Evolutionary conservation across 441 rosid genomes (phyloP).

Genomic region (Arabidopsis hybrid): DNA sequence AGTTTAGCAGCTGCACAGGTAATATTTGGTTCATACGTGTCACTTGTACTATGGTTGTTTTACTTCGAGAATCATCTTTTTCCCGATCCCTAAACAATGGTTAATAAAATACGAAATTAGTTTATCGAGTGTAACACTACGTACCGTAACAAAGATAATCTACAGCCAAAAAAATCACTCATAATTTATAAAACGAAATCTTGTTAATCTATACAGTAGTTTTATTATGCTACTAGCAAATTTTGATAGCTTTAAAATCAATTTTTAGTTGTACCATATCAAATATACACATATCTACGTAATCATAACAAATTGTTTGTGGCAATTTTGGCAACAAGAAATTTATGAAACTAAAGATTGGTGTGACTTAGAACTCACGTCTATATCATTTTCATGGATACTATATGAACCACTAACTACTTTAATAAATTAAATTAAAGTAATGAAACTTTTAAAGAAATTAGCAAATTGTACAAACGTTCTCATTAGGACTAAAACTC

Average conservation of each 20-base stretch:
- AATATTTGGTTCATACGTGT: constrained; percentile 33
- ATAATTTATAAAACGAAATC: neutral
- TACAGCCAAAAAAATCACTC: neutral
- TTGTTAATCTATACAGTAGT: neutral
- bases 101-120: neutral
- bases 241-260: neutral
- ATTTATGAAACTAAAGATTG: constrained; percentile 30
- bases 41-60: constrained; percentile 3
- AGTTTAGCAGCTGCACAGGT: constrained; percentile 30
- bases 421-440: neutral
- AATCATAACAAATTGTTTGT: constrained; percentile 23
- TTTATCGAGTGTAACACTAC: constrained; percentile 42
- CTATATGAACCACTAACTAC: constrained; percentile 35
- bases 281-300: neutral
- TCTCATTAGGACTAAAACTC: constrained; percentile 9
- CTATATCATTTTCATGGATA: constrained; percentile 38
- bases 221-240: neutral
- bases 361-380: constrained; percentile 44
- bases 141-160: constrained; percentile 34
- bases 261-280: neutral
- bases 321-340: constrained; percentile 1
- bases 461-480: neutral
- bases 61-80: constrained; percentile 28
- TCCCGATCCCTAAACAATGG: constrained; percentile 38
- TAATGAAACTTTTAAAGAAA: neutral